Conservation (phyloP, 495 filamentous ascomycete species). For the Aspergillus leporis region DNA sequence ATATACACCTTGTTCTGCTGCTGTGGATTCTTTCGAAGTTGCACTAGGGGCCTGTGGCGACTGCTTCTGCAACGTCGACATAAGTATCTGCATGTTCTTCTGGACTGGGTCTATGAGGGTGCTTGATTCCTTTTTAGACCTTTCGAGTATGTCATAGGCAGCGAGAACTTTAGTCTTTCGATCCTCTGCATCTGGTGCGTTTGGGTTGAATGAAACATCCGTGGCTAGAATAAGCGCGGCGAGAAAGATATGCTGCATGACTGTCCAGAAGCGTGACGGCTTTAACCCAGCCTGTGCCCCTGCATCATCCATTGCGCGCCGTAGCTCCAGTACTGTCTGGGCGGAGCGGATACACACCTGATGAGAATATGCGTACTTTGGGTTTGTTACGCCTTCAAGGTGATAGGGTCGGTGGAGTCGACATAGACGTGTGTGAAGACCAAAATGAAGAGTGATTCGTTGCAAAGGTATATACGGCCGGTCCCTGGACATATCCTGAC, state of each 20-base stretch:
- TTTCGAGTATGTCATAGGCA: constrained; percentile 25
- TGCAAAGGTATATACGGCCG: constrained; percentile 29
- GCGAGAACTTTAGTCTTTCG: constrained; percentile 27
- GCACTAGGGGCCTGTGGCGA: background rate
- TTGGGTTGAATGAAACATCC: constrained; percentile 30
- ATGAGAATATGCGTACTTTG: constrained; percentile 31
- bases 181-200: constrained; percentile 22
- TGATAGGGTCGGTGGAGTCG: constrained; percentile 34
- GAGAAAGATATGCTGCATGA: constrained; percentile 31
- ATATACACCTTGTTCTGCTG: background rate
- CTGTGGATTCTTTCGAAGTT: background rate
- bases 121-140: constrained; percentile 25
- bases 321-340: constrained; percentile 28
- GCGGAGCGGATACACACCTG: constrained; percentile 28
- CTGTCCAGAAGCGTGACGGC: constrained; percentile 24
- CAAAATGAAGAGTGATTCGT: constrained; percentile 24
- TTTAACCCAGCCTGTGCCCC: constrained; percentile 14
- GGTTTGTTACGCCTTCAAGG: constrained; percentile 25
- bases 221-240: constrained; percentile 32
- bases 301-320: constrained; percentile 28
- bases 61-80: constrained; percentile 23
- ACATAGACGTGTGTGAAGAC: constrained; percentile 29
- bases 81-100: constrained; percentile 29
- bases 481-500: constrained; percentile 20
- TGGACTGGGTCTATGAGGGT: constrained; percentile 23